phyloP scores from a whole-genome alignment of 257 asterid species.

The Solanum arcanum region DNA sequence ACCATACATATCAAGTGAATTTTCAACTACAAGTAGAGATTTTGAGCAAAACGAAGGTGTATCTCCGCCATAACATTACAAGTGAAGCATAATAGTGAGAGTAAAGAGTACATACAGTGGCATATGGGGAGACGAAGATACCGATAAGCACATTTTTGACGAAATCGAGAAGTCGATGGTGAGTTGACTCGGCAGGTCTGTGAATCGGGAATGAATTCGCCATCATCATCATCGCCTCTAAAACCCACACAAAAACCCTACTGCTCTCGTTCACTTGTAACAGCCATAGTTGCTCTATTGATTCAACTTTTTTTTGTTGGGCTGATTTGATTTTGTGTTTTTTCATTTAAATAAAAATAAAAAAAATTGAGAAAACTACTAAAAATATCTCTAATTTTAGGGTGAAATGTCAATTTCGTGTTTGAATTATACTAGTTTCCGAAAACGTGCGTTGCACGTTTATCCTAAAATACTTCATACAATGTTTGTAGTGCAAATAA shows the following conservation, averaged over 20 bases:
- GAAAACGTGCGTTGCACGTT: too few relatives aligned
- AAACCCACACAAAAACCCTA: conserved; percentile 10
- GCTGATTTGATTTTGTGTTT: not conserved
- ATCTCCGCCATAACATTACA: not conserved
- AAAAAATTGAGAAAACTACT: too few relatives aligned
- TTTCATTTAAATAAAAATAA: too few relatives aligned
- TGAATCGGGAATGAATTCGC: conserved; percentile 2
- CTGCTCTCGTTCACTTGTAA: not conserved
- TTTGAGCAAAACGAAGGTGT: not conserved
- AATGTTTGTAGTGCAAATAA: too few relatives aligned
- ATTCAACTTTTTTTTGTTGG: not conserved
- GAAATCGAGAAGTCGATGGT: conserved; percentile 70
- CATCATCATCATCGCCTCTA: conserved; percentile 15
- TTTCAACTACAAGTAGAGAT: not conserved
- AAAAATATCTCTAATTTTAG: not conserved
- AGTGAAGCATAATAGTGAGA: not conserved
- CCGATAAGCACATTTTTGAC: conserved; percentile 70
- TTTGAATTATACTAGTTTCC: too few relatives aligned
- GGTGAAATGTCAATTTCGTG: too few relatives aligned
- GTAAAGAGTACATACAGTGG: conserved; percentile 34
- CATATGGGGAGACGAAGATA: conserved; percentile 85
- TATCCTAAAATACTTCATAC: too few relatives aligned
- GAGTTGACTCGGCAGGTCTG: conserved; percentile 45
- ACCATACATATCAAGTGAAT: not conserved
- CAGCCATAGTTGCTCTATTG: not conserved